These are phyloP conservation scores for Suillus plorans DNA, from an alignment of 768 basidiomycete species.

Conservation along the genomic window DNA sequence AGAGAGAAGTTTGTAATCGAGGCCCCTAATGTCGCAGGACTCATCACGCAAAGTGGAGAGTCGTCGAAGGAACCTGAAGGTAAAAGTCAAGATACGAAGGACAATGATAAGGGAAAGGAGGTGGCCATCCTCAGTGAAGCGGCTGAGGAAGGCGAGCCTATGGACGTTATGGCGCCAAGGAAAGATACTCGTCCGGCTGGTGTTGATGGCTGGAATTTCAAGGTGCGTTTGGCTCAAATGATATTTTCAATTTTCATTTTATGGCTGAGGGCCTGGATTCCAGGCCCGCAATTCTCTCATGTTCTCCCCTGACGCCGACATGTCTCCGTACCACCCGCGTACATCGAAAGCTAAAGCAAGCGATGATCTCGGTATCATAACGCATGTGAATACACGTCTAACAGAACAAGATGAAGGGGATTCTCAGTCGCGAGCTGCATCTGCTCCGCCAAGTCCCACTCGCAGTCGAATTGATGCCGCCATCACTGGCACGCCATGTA, in stretches of 20 bases:
- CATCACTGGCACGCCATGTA: slow-evolving; percentile 90
- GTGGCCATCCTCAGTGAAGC: slow-evolving; percentile 23
- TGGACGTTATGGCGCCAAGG: slow-evolving; percentile 79
- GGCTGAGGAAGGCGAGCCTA: slow-evolving; percentile 28
- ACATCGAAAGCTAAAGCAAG: slow-evolving; percentile 30
- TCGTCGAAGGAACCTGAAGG: slow-evolving; percentile 5
- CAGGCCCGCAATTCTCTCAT: slow-evolving; percentile 93
- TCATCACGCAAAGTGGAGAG: slow-evolving; percentile 43
- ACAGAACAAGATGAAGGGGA: slow-evolving; percentile 62
- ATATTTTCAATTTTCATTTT: slow-evolving; percentile 4
- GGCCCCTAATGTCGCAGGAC: slow-evolving; percentile 51
- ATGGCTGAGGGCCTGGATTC: slow-evolving; percentile 3
- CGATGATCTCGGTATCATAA: slow-evolving; percentile 62
- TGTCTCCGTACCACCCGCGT: slow-evolving; percentile 66
- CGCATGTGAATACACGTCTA: slow-evolving; percentile 80
- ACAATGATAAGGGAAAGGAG: slow-evolving; percentile 24
- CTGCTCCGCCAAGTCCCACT: slow-evolving; percentile 84
- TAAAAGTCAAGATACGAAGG: slow-evolving; percentile 28
- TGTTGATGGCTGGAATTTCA: slow-evolving; percentile 84
- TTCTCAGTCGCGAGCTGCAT: slow-evolving; percentile 40
- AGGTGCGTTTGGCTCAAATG: slow-evolving; percentile 40
- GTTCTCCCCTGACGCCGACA: slow-evolving; percentile 92
- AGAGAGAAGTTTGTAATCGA: slow-evolving; percentile 68
- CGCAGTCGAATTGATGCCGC: slow-evolving; percentile 90
- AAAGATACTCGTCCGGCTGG: slow-evolving; percentile 71